Base-by-base conservation (phyloP, 352 stramenopile species). In the Pythium chondricola region DNA sequence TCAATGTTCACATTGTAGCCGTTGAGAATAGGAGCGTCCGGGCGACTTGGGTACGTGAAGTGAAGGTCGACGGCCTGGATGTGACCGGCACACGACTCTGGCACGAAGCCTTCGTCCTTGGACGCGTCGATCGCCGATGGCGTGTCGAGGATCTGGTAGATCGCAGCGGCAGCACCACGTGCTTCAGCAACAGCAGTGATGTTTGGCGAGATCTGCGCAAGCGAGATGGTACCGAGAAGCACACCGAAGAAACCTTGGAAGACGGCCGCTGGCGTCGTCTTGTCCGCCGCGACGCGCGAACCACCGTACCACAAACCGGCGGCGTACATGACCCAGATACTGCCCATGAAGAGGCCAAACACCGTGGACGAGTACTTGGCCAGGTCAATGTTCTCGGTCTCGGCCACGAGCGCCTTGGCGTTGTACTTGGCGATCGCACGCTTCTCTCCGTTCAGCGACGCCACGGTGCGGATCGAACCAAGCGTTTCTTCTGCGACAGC, bases 21-120 rank as follows among this genome's bases (percentile, higher is more conserved):
- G 22, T 80, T 72, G 24, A 97, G 71, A 17, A 97, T 79, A 3
- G 53, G 60, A 0, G 70, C 63, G 0, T 73, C 63, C 0, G 73
- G 74, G 8, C 85, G 74, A n/a, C 52, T 81, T 7, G 83, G 85
- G 55, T 95, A 95, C 6, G 71, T 60, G 55, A 95, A 95, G 36
- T 71, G 56, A 35, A 95, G 47, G 45, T 83, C 58, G 11, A 66
- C 41, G 27, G 78, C 83, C 14, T 76, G 53, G 6, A 95, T 70
- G 13, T 60, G 61, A 0, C 82, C 80, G 13, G 58, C 36, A 22
- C 61, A 82, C 1, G 33, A 43, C 0, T 60, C 58, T 2, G 71
- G 67, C 7, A 73, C 50, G 11, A 75, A 55, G 4, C 60, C 69
- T 3, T 67, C 59, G 14, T 73, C 43, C 33, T 67, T 67, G 11